These are phyloP conservation scores for Pichia inconspicua DNA, from an alignment of 1,139 yeast genomes.

Conservation along the genomic window DNA sequence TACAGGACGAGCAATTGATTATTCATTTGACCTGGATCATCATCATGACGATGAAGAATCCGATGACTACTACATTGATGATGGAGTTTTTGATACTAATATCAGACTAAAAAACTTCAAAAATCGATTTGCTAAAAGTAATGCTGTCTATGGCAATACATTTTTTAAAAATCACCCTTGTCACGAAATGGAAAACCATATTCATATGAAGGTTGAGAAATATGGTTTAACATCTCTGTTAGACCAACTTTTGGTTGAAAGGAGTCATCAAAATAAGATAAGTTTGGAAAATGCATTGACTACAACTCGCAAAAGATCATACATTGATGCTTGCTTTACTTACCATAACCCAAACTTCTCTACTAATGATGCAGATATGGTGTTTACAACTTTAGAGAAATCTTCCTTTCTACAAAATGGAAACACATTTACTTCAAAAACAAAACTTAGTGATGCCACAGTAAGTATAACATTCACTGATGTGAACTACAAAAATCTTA, in stretches of 20 bases:
- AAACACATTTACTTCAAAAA: constrained; percentile 14
- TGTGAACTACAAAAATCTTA: constrained; percentile 11
- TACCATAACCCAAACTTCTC: neutral
- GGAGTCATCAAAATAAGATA: constrained; percentile 7
- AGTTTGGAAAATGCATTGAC: neutral
- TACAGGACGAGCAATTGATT: neutral
- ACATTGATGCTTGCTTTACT: constrained; percentile 10
- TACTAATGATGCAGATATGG: neutral
- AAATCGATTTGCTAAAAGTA: neutral
- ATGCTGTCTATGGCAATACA: constrained; percentile 8
- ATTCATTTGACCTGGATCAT: neutral
- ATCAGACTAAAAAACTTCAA: neutral
- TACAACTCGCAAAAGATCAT: constrained; percentile 12
- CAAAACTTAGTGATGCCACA: constrained; percentile 8
- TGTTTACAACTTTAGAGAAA: neutral
- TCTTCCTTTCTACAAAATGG: constrained; percentile 24
- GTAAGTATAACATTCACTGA: constrained; percentile 19
- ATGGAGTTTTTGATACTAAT: neutral
- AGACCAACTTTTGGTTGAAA: constrained; percentile 20
- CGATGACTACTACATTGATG: neutral
- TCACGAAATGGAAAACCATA: constrained; percentile 16
- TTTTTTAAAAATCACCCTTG: constrained; percentile 23
- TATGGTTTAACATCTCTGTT: constrained; percentile 20
- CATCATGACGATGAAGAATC: neutral
- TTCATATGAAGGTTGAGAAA: constrained; percentile 16